Percentiles rank a stretch among this genome's conserved stretches.
phyloP scores from a whole-genome alignment of 345 rosid species.

The Camelina sativa region DNA sequence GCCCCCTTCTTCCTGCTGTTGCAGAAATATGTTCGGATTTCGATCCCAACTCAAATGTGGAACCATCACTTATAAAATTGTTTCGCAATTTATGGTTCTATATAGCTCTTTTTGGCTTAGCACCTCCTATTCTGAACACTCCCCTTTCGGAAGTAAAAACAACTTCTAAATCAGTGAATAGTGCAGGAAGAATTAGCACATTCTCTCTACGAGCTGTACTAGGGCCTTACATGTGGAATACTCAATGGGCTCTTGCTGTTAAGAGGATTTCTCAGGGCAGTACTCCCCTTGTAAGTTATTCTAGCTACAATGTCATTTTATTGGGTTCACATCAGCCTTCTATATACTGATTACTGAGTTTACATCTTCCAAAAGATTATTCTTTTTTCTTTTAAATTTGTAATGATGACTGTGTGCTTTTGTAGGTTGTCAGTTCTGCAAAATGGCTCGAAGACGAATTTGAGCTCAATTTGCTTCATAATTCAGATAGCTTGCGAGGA shows the following conservation, averaged over 20 bases:
- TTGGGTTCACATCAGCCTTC: background rate
- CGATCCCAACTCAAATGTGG: constrained; percentile 71
- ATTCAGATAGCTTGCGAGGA: constrained; percentile 73
- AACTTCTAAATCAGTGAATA: constrained; percentile 62
- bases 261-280: constrained; percentile 90
- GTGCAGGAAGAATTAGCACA: constrained; percentile 59
- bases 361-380: background rate
- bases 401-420: constrained; percentile 17
- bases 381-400: background rate
- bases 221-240: constrained; percentile 93
- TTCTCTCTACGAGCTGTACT: constrained; percentile 78
- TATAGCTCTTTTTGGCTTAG: constrained; percentile 89
- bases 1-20: constrained; percentile 92
- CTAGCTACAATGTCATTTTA: constrained; percentile 1
- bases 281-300: constrained; percentile 90
- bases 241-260: constrained; percentile 78
- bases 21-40: constrained; percentile 92
- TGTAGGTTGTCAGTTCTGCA: constrained; percentile 87
- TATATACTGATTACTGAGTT: constrained; percentile 10
- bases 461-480: constrained; percentile 88
- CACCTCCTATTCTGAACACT: constrained; percentile 72
- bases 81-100: constrained; percentile 96
- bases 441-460: constrained; percentile 98
- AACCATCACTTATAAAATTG: constrained; percentile 82
- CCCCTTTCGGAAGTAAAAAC: constrained; percentile 58